Percentiles rank a stretch among this genome's conserved stretches.
Evolutionary conservation across 2,329 filamentous ascomycete species (phyloP).

Genomic region (Alternaria alternata): DNA sequence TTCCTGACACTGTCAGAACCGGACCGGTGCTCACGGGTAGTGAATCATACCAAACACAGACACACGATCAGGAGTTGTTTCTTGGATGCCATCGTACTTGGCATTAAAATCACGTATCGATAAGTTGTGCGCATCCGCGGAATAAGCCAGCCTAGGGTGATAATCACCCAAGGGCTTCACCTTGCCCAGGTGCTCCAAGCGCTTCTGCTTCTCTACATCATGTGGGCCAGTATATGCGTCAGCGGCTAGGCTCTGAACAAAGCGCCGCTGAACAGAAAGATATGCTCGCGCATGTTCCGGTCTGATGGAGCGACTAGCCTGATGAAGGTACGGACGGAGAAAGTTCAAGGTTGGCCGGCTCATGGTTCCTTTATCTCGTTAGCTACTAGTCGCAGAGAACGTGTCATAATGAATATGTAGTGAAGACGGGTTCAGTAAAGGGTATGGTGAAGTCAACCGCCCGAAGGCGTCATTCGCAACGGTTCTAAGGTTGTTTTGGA

Average conservation of each 20-base stretch:
- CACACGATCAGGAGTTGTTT: constrained; percentile 39
- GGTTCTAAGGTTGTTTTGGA: constrained; percentile 62
- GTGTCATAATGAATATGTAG: not conserved
- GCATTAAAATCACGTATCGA: constrained; percentile 41
- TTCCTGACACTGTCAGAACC: constrained; percentile 64
- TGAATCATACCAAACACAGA: constrained; percentile 46
- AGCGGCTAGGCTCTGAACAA: constrained; percentile 27
- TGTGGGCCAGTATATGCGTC: constrained; percentile 41
- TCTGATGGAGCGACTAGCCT: constrained; percentile 49
- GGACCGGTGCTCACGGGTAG: not conserved
- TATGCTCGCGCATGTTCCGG: constrained; percentile 62
- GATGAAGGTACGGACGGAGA: constrained; percentile 64
- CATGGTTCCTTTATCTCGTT: constrained; percentile 54
- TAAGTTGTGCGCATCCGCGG: constrained; percentile 26
- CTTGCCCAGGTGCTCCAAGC: constrained; percentile 63
- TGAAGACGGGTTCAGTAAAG: constrained; percentile 44
- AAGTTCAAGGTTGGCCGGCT: constrained; percentile 59
- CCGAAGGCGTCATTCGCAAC: constrained; percentile 70
- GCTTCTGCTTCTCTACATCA: constrained; percentile 60
- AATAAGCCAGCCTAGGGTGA: constrained; percentile 61
- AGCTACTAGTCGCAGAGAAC: constrained; percentile 37
- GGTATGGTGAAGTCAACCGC: constrained; percentile 60
- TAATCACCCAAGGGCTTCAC: constrained; percentile 59
- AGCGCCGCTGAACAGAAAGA: constrained; percentile 50
- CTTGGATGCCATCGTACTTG: constrained; percentile 39